phyloP scores from a whole-genome alignment of 768 basidiomycete species.

The Lactarius pseudohatsudake region DNA sequence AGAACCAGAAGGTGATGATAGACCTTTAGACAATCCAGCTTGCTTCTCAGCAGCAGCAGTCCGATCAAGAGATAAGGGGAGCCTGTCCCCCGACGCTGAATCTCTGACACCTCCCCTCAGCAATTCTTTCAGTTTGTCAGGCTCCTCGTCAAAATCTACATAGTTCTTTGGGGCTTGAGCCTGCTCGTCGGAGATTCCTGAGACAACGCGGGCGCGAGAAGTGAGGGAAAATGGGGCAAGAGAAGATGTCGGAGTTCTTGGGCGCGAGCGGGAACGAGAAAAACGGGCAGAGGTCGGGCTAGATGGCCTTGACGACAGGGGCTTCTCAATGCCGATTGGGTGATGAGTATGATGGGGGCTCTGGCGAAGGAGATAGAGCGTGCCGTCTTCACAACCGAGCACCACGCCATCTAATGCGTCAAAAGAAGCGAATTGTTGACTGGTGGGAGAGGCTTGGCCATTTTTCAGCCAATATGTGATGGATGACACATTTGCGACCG shows the following conservation, averaged over 20 bases:
- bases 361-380: slow-evolving; percentile 37
- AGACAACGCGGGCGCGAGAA: slow-evolving; percentile 63
- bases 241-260: slow-evolving; percentile 25
- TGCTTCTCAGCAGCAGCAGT: slow-evolving; percentile 32
- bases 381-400: slow-evolving; percentile 41
- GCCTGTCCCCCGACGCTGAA: slow-evolving; percentile 37
- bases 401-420: slow-evolving; percentile 32
- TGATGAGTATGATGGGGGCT: neutral
- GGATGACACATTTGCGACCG: slow-evolving; percentile 11
- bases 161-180: slow-evolving; percentile 77
- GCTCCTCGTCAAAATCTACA: slow-evolving; percentile 81
- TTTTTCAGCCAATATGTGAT: slow-evolving; percentile 10
- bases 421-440: slow-evolving; percentile 10
- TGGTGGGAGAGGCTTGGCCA: neutral
- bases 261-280: slow-evolving; percentile 22
- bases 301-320: slow-evolving; percentile 16
- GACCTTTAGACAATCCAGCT: slow-evolving; percentile 10
- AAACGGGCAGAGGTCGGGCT: slow-evolving; percentile 15
- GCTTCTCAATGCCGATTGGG: slow-evolving; percentile 17
- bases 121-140: slow-evolving; percentile 71
- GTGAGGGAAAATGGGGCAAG: slow-evolving; percentile 52
- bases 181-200: slow-evolving; percentile 67
- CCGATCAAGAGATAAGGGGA: slow-evolving; percentile 37
- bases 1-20: slow-evolving; percentile 30
- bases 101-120: slow-evolving; percentile 53